Conservation (phyloP, 192 early-diverging fungal genomes). For the Tieghemiomyces parasiticus region DNA sequence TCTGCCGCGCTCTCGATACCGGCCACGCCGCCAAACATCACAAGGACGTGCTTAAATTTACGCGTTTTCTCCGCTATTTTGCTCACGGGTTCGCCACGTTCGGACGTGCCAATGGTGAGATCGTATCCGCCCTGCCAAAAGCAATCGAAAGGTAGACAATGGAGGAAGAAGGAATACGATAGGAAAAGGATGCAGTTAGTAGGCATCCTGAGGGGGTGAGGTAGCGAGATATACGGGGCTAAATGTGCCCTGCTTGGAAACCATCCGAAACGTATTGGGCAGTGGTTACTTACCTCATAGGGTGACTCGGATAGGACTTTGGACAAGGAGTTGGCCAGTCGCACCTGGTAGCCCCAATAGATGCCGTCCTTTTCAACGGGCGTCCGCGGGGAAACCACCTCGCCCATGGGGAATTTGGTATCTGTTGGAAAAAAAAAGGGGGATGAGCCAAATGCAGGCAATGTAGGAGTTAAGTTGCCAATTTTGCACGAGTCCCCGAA, state of each 20-base stretch:
- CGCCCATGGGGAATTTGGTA: conserved; percentile 27
- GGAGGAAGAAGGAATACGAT: neutral
- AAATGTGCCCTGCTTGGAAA: too few relatives aligned
- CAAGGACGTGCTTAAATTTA: conserved; percentile 33
- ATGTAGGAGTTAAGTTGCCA: too few relatives aligned
- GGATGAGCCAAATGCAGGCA: too few relatives aligned
- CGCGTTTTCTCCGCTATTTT: conserved; percentile 11
- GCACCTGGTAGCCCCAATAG: conserved; percentile 55
- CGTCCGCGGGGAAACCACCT: conserved; percentile 37
- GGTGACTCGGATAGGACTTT: conserved; percentile 43
- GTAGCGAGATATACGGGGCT: neutral
- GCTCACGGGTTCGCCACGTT: conserved; percentile 22
- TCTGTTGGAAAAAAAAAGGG: conserved; percentile 12
- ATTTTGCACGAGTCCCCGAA: too few relatives aligned
- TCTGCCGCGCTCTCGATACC: conserved; percentile 50
- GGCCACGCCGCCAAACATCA: conserved; percentile 53
- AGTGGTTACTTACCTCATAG: conserved; percentile 23
- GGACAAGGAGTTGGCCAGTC: conserved; percentile 38
- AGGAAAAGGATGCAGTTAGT: neutral
- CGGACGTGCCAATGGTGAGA: conserved; percentile 44
- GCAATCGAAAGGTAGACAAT: neutral
- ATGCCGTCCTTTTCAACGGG: conserved; percentile 42
- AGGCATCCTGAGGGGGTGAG: neutral
- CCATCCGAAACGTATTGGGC: neutral
- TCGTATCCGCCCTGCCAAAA: conserved; percentile 40